Evolutionary conservation across 2,329 filamentous ascomycete species (phyloP).

Genomic region (Pseudogymnoascus sp.): DNA sequence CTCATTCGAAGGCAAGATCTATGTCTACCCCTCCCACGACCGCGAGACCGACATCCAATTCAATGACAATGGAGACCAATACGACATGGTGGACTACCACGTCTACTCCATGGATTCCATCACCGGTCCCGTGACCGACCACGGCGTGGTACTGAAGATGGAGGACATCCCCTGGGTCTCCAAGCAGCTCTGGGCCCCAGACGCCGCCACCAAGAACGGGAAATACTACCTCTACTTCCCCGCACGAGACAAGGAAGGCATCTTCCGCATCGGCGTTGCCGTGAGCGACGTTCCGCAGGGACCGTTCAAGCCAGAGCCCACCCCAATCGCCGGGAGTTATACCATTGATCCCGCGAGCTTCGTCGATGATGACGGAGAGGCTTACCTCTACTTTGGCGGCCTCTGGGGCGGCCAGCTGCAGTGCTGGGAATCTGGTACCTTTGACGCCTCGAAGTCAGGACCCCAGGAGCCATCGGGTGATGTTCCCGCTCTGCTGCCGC

Average conservation of each 20-base stretch:
- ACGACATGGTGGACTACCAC: slow-evolving; percentile 75
- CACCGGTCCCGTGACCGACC: slow-evolving; percentile 57
- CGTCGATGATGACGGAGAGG: slow-evolving; percentile 62
- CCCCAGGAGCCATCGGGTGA: slow-evolving; percentile 55
- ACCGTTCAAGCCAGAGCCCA: slow-evolving; percentile 59
- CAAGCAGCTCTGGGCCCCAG: slow-evolving; percentile 76
- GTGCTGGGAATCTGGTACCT: slow-evolving; percentile 58
- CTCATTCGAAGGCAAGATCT: slow-evolving; percentile 68
- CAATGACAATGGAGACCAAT: slow-evolving; percentile 81
- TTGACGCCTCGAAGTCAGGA: slow-evolving; percentile 47
- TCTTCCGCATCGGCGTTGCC: slow-evolving; percentile 72
- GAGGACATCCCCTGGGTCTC: slow-evolving; percentile 68
- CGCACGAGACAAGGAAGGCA: slow-evolving; percentile 59
- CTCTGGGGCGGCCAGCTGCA: slow-evolving; percentile 77
- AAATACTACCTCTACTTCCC: slow-evolving; percentile 76
- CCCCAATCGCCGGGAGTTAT: slow-evolving; percentile 61
- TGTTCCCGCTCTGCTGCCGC: slow-evolving; percentile 54
- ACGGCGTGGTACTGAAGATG: slow-evolving; percentile 60
- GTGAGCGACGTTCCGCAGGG: slow-evolving; percentile 56
- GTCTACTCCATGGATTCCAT: slow-evolving; percentile 57
- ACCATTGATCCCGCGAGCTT: slow-evolving; percentile 72
- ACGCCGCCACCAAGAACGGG: slow-evolving; percentile 61
- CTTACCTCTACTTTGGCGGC: slow-evolving; percentile 70
- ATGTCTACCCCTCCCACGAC: slow-evolving; percentile 78
- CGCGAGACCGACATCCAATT: slow-evolving; percentile 65